Evolutionary conservation across 2,329 filamentous ascomycete genomes (phyloP), one percentile per base, ranked within the genome.

Genomic region (Phoma sp.): DNA sequence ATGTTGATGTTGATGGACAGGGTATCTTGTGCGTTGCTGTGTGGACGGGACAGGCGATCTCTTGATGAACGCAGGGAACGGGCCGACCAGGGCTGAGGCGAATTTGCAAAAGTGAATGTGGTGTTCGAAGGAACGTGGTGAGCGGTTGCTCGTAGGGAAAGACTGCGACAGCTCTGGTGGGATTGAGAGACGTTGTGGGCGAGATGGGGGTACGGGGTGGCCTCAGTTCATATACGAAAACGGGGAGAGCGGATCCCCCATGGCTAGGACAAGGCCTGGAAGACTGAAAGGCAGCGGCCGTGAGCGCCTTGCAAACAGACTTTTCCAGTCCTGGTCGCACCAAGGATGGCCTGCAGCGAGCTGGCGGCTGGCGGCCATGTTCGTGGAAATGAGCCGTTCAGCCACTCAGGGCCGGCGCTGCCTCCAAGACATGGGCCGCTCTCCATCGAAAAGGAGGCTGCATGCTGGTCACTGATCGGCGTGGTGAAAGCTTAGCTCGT

Each of bases 31-130:
- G 31, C 45, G 33, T 25, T 41, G 17, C 45, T 47, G 31, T 57
- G 59, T 61, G 57, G 52, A 63, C 55, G 59, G 59, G 51, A 61
- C 57, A 51, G 57, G 58, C 53, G 61, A 63, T 74, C 72, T 77
- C 64, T 76, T 54, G 55, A 75, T 66, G 74, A 78, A 76, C 74
- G 63, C 64, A 62, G 61, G 57, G 60, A 66, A 58, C 54, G 54
- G 65, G 77, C 77, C 77, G 67, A 78, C 77, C 77, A 76, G 77
- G 76, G 77, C 77, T 69, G 64, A 68, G 68, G 70, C 69, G 58
- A 56, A 60, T 61, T 71, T 69, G 61, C 53, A 68, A 73, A 64
- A 74, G 64, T 46, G 68, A 75, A 71, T 68, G 70, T 70, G 62
- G 61, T 63, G 69, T 72, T 64, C 65, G 55, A 74, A 69, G 40